These are phyloP conservation scores for Entomortierella parvispora DNA, from an alignment of 192 early-diverging fungal species.

Conservation along the genomic window DNA sequence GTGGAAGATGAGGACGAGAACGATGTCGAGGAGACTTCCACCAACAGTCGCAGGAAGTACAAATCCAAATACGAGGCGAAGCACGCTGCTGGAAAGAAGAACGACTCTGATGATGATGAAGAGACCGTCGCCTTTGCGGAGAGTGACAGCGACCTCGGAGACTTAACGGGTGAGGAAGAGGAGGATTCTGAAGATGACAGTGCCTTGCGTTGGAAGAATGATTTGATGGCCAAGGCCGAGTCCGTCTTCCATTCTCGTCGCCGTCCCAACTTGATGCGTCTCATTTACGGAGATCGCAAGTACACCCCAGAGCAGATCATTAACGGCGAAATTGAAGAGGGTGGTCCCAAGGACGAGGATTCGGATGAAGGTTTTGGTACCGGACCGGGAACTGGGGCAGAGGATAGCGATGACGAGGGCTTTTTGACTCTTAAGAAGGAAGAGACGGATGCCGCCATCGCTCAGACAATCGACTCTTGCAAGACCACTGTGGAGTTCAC, in stretches of 20 bases:
- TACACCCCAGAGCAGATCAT: conserved; percentile 60
- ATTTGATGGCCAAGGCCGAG: conserved; percentile 71
- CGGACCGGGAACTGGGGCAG: conserved; percentile 51
- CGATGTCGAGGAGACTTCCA: conserved; percentile 49
- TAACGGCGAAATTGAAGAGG: conserved; percentile 48
- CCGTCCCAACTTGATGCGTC: conserved; percentile 87
- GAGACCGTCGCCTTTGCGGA: conserved; percentile 71
- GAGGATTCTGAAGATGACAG: conserved; percentile 60
- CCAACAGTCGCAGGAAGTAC: conserved; percentile 41
- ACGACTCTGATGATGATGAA: conserved; percentile 56
- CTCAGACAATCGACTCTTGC: conserved; percentile 71
- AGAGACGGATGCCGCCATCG: conserved; percentile 26
- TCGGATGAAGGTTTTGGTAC: conserved; percentile 56
- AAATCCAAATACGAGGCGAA: conserved; percentile 49
- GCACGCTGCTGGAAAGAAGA: conserved; percentile 52
- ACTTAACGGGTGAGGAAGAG: conserved; percentile 48
- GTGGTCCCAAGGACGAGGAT: conserved; percentile 41
- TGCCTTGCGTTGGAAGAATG: conserved; percentile 74
- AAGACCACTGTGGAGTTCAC: conserved; percentile 66
- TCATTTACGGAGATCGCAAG: conserved; percentile 81
- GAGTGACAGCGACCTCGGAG: conserved; percentile 77
- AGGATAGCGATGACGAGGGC: conserved; percentile 63
- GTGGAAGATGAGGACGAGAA: conserved; percentile 46
- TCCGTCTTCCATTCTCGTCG: conserved; percentile 62
- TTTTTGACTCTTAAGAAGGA: conserved; percentile 69